phyloP scores from a whole-genome alignment of 2,329 filamentous ascomycete genomes.

The Canariomyces notabilis region DNA sequence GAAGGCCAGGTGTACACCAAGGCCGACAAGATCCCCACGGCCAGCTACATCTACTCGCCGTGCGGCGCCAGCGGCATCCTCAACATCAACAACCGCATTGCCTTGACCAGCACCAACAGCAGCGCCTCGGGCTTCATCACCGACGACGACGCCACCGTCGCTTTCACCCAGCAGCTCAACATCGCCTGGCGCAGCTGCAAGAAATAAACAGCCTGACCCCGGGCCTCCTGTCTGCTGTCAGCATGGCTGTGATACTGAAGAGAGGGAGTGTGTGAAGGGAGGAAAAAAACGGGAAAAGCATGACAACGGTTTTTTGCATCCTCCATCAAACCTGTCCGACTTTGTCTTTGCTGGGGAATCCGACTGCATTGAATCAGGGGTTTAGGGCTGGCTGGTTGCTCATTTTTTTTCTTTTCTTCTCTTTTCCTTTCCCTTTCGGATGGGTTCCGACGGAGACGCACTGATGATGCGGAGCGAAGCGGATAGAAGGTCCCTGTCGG shows the following conservation, averaged over 20 bases:
- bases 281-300: background rate
- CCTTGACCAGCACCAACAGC: conserved; percentile 34
- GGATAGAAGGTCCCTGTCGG: conserved; percentile 11
- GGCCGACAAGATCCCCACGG: conserved; percentile 40
- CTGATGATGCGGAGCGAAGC: conserved; percentile 15
- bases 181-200: conserved; percentile 34
- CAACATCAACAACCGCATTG: conserved; percentile 45
- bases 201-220: conserved; percentile 13
- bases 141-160: conserved; percentile 42
- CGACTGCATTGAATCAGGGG: conserved; percentile 17
- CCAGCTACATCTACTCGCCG: conserved; percentile 41
- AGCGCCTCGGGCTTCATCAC: conserved; percentile 38
- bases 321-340: background rate
- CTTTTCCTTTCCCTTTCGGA: no score
- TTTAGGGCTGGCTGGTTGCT: conserved; percentile 11
- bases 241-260: background rate
- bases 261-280: no score
- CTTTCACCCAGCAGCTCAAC: conserved; percentile 41
- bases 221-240: no score
- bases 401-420: conserved; percentile 11
- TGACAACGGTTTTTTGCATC: background rate
- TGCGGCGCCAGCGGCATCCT: conserved; percentile 43
- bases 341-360: background rate
- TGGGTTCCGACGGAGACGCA: no score
- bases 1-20: conserved; percentile 44